Percentiles rank a stretch among this genome's conserved stretches.
Evolutionary conservation across 2,329 filamentous ascomycete species (phyloP).

Genomic region (Pyrenochaeta sp.): DNA sequence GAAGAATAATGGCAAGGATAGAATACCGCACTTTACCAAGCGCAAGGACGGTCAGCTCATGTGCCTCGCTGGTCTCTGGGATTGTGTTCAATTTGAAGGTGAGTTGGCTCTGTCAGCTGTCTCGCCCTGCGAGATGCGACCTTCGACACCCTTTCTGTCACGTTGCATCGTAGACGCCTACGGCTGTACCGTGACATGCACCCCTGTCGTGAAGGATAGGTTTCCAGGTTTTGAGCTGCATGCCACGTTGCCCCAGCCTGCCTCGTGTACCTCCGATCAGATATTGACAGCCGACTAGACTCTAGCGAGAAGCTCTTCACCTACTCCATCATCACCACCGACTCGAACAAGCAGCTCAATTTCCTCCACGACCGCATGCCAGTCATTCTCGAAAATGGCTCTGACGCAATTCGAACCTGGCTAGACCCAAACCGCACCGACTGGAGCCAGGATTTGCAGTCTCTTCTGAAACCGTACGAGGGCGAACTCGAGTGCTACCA

Average conservation of each 20-base stretch:
- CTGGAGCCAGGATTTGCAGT: slow-evolving; percentile 82
- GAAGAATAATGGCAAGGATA: slow-evolving; percentile 76
- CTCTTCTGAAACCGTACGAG: slow-evolving; percentile 77
- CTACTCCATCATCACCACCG: slow-evolving; percentile 93
- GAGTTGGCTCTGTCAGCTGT: slow-evolving; percentile 20
- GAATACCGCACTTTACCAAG: slow-evolving; percentile 83
- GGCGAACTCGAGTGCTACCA: slow-evolving; percentile 85
- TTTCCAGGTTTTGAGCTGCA: slow-evolving; percentile 22
- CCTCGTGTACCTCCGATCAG: slow-evolving; percentile 17
- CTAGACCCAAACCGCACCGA: slow-evolving; percentile 74
- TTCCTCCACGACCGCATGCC: slow-evolving; percentile 98
- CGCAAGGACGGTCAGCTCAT: slow-evolving; percentile 83
- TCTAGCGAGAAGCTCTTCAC: slow-evolving; percentile 78
- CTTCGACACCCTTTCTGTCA: slow-evolving; percentile 1
- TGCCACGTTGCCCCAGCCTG: slow-evolving; percentile 28
- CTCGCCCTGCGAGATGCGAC: not conserved
- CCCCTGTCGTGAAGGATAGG: slow-evolving; percentile 16
- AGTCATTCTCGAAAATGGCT: slow-evolving; percentile 82
- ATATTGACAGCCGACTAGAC: slow-evolving; percentile 51
- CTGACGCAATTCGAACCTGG: slow-evolving; percentile 74
- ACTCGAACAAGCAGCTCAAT: slow-evolving; percentile 79
- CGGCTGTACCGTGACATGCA: slow-evolving; percentile 2
- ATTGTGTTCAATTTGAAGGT: slow-evolving; percentile 83
- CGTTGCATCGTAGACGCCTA: slow-evolving; percentile 5
- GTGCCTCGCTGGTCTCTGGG: slow-evolving; percentile 92